A percentile compares a stretch with the other conserved stretches of the same genome.
These are phyloP conservation scores for Cyclotella cryptica DNA, from an alignment of 108 stramenopile species.

Conservation along the genomic window DNA sequence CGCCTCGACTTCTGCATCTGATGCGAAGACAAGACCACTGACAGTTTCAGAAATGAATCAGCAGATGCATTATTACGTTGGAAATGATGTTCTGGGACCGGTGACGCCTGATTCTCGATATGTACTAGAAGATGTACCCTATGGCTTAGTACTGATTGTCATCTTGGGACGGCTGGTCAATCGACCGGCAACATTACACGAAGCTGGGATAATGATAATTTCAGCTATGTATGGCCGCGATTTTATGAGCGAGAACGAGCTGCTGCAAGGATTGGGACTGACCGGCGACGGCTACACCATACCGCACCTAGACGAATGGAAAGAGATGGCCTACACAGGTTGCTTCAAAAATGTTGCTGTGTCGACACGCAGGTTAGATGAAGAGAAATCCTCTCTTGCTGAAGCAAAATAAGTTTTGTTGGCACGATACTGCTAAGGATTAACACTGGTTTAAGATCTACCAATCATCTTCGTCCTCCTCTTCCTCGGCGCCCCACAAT, in stretches of 20 bases:
- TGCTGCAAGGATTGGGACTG: constrained; percentile 59
- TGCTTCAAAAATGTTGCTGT: constrained; percentile 16
- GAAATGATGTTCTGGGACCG: constrained; percentile 73
- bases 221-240: constrained; percentile 76
- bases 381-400: not conserved
- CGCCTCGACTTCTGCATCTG: not conserved
- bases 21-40: constrained; percentile 25
- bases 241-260: constrained; percentile 67
- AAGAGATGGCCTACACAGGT: constrained; percentile 47
- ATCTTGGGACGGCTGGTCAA: constrained; percentile 56
- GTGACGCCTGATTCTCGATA: constrained; percentile 58
- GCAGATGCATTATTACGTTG: constrained; percentile 57
- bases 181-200: constrained; percentile 65
- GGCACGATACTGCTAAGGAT: not conserved
- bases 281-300: constrained; percentile 11
- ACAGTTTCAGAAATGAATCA: constrained; percentile 79
- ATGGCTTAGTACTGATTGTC: constrained; percentile 61
- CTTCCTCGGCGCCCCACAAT: constrained; percentile 48
- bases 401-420: constrained; percentile 3
- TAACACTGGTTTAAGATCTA: not conserved
- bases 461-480: constrained; percentile 34
- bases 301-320: constrained; percentile 36
- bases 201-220: constrained; percentile 61
- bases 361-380: not conserved
- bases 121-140: constrained; percentile 77